These are phyloP conservation scores for Carex parvula DNA, from an alignment of 176 grass and related monocot genomes.

Conservation along the genomic window DNA sequence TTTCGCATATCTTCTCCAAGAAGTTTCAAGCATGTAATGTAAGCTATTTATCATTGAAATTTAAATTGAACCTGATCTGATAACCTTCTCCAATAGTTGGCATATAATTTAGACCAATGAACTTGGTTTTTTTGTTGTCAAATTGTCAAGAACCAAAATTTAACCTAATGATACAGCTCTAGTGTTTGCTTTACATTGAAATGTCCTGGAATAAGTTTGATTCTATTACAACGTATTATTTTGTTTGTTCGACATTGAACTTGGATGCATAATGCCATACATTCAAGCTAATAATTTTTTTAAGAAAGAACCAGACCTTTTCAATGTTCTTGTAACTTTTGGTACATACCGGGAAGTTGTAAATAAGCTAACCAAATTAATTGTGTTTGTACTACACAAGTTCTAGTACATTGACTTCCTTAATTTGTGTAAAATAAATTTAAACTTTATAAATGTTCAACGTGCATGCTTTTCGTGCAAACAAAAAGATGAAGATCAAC, in stretches of 20 bases:
- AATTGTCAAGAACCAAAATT: neutral
- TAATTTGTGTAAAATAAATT: neutral
- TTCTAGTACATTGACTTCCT: neutral
- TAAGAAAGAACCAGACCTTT: neutral
- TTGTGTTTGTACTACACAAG: neutral
- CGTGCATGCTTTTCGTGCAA: neutral
- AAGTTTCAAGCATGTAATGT: slow-evolving; percentile 4
- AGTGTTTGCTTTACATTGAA: neutral
- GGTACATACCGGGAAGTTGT: neutral
- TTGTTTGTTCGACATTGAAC: neutral
- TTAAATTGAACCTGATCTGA: neutral
- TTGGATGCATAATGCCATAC: neutral
- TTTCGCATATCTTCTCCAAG: neutral
- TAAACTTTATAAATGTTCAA: neutral
- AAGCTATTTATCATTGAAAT: neutral
- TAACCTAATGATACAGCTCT: neutral
- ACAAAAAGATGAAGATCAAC: neutral
- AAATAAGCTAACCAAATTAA: neutral
- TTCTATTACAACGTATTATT: neutral
- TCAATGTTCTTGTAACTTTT: neutral
- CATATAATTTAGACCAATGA: neutral
- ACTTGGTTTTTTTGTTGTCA: neutral
- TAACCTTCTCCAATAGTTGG: neutral
- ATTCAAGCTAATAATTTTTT: neutral
- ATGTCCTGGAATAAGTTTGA: neutral